A percentile compares a stretch with the other conserved stretches of the same genome.
Evolutionary conservation across 2,329 filamentous ascomycete genomes (phyloP).

Genomic region (Lasiodiplodia theobromae): DNA sequence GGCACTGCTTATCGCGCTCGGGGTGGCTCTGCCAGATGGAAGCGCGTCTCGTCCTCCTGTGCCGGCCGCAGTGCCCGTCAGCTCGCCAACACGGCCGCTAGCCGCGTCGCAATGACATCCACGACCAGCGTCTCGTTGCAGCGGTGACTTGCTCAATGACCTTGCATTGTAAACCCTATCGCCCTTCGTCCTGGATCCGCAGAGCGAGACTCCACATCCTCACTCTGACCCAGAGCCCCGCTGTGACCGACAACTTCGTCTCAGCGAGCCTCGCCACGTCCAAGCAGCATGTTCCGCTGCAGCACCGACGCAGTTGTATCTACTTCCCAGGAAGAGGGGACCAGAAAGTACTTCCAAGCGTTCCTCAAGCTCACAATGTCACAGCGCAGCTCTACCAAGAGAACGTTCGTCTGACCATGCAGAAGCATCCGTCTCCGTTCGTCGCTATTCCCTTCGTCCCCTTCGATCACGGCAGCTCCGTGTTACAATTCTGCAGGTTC

Average conservation of each 20-base stretch:
- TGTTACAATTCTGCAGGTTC: constrained; percentile 89
- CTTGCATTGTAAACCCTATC: too few species aligned
- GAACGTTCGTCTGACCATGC: constrained; percentile 93
- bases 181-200: too few species aligned
- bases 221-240: constrained; percentile 67
- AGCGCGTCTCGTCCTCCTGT: too few species aligned
- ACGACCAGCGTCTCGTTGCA: too few species aligned
- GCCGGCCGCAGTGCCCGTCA: too few species aligned
- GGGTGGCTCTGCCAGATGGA: too few species aligned
- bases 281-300: constrained; percentile 45
- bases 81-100: too few species aligned
- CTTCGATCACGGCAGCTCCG: constrained; percentile 96
- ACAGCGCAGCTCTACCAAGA: constrained; percentile 83
- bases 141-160: too few species aligned
- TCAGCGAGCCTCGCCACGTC: constrained; percentile 45
- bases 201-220: constrained; percentile 35
- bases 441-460: constrained; percentile 87
- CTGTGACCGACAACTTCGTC: constrained; percentile 62
- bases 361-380: constrained; percentile 83
- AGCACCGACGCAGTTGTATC: constrained; percentile 53
- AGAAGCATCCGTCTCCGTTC: constrained; percentile 88
- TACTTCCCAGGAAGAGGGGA: constrained; percentile 79
- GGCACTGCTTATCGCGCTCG: too few species aligned
- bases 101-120: too few species aligned
- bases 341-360: constrained; percentile 89